Percentiles rank a stretch among this genome's conserved stretches.
Conservation (phyloP, 139 green algal genomes). For the Eudorina sp. region DNA sequence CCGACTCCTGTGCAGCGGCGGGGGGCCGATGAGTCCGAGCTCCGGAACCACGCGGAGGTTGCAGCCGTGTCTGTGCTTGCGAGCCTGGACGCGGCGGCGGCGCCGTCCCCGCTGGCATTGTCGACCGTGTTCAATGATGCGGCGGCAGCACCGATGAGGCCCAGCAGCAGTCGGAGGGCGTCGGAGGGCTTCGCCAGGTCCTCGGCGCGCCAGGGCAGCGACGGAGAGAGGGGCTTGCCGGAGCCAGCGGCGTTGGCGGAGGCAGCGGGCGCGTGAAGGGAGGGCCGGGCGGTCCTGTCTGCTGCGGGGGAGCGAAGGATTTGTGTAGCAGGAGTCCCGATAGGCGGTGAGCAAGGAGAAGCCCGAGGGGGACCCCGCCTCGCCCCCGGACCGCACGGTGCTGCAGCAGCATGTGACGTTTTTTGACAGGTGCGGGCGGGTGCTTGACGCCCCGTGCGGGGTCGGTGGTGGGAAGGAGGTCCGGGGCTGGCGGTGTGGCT, state of each 20-base stretch:
- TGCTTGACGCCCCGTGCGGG: too few relatives aligned
- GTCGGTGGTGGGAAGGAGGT: too few relatives aligned
- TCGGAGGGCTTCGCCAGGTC: too few relatives aligned
- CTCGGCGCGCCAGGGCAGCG: too few relatives aligned
- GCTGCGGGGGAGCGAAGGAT: too few relatives aligned
- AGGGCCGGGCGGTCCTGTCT: too few relatives aligned
- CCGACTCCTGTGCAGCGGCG: neutral
- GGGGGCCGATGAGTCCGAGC: neutral
- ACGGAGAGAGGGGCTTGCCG: neutral
- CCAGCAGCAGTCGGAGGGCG: too few relatives aligned
- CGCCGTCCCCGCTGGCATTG: too few relatives aligned
- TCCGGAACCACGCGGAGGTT: neutral
- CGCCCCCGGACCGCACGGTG: constrained; percentile 59
- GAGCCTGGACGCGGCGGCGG: neutral
- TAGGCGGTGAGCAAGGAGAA: constrained; percentile 49
- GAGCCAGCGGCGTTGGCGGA: neutral
- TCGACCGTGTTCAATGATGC: too few relatives aligned
- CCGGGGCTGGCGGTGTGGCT: too few relatives aligned
- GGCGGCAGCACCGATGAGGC: too few relatives aligned
- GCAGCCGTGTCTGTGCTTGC: neutral
- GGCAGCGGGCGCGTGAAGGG: neutral
- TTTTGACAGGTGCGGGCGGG: constrained; percentile 64
- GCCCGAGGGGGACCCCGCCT: constrained; percentile 52
- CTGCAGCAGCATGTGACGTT: constrained; percentile 76
- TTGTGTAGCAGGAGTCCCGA: too few relatives aligned